Base-by-base conservation (phyloP, 352 stramenopile genomes). In the Phytophthora pini region DNA sequence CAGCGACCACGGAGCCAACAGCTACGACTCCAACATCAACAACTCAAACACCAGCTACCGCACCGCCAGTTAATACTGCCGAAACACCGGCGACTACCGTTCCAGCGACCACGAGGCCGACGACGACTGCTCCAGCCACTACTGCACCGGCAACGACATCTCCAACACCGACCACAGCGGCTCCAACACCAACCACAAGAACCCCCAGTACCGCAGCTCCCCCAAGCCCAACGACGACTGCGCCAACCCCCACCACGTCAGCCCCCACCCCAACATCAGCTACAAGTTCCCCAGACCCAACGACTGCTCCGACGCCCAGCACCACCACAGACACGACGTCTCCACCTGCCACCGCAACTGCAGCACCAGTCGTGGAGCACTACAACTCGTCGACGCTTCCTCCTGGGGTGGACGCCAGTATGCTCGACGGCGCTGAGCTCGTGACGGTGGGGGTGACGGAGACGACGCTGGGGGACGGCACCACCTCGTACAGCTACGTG, bases 341-440 rank as follows among this genome's bases (percentile, higher is more conserved):
- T 41, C 38, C 61, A 15, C 45, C 64, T 13, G 8, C 46, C 7
- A 2, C 59, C 22, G 56, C 55, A 29, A 61, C 58, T 4, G 44
- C 47, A 39, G 36, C 58, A 5, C 43, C 51, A n/a, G 50, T 56
- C 3, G 70, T 84, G 20, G 56, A 58, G 36, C 22, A 64, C 20
- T 84, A 74, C 49, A 81, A 72, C 47, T 81, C 72, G 10, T 76
- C 76, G 5, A 81, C 72, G 2, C 52, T 84, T 12, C 72, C 75
- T 5, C 75, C 75, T 5, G 55, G 69, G 2, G 49, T 81, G 5
- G 56, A 75, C 50, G 10, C 64, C 1, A 84, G 57, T 17, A 66
- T 79, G 24, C 72, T 84, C 15, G 51, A 65, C 9, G 76, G 72
- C 8, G 67, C 65, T 12, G 54, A 80, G 22, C 72, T 84, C 40